Percentiles rank a stretch among this genome's conserved stretches.
These are phyloP conservation scores for Paraphoma chrysanthemicola DNA, from an alignment of 2,329 filamentous ascomycete species.

Conservation along the genomic window DNA sequence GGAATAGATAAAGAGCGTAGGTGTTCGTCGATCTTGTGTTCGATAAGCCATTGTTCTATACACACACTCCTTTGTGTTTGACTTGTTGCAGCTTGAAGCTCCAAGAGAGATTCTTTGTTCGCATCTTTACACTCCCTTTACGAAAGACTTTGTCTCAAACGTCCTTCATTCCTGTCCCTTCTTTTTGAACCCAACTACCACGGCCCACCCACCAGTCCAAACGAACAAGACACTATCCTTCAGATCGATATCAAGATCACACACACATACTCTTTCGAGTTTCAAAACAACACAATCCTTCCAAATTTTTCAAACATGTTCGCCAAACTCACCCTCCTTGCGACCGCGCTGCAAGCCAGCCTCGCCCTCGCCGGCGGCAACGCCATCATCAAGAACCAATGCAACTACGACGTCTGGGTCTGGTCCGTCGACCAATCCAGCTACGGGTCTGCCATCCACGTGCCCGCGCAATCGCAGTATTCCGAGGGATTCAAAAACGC, in stretches of 20 bases:
- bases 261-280: not conserved
- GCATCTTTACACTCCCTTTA: too few relatives aligned
- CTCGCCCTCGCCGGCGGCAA: constrained; percentile 26
- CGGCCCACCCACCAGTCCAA: too few relatives aligned
- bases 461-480: constrained; percentile 26
- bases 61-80: constrained; percentile 4
- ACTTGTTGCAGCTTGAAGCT: not conserved
- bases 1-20: not conserved
- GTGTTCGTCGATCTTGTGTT: not conserved
- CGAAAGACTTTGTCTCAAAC: not conserved
- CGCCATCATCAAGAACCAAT: constrained; percentile 32
- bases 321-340: constrained; percentile 22
- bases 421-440: constrained; percentile 25
- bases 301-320: constrained; percentile 16
- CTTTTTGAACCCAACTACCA: not conserved
- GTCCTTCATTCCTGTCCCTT: not conserved
- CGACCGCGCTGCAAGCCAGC: constrained; percentile 22
- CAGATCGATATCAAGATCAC: not conserved
- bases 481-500: constrained; percentile 23
- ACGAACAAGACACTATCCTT: not conserved
- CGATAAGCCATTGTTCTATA: not conserved
- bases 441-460: constrained; percentile 11
- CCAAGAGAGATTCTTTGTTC: not conserved
- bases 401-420: constrained; percentile 35
- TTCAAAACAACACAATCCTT: not conserved